phyloP scores from a whole-genome alignment of 2,329 filamentous ascomycete genomes.

The Anthostomella pinea region DNA sequence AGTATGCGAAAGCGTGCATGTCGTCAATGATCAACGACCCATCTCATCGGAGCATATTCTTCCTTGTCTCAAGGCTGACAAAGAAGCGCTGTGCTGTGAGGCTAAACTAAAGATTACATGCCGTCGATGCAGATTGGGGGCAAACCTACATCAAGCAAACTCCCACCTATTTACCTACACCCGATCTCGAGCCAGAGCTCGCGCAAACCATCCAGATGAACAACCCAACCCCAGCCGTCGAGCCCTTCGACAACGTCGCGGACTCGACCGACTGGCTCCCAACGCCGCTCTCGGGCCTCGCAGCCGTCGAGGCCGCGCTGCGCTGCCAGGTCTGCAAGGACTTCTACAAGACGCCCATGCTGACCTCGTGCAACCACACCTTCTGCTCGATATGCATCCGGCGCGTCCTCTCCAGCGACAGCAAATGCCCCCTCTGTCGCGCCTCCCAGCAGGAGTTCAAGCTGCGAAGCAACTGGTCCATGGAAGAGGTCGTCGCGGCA shows the following conservation, averaged over 20 bases:
- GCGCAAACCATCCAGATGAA: conserved; percentile 14
- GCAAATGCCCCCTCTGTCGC: conserved; percentile 85
- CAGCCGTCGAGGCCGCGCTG: conserved; percentile 75
- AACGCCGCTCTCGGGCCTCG: conserved; percentile 65
- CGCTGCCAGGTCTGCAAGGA: conserved; percentile 98
- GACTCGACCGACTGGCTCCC: conserved; percentile 84
- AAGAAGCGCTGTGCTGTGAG: no score
- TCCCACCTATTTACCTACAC: no score
- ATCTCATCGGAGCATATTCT: no score
- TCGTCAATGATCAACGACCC: no score
- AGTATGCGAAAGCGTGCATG: no score
- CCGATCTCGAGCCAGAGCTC: no score
- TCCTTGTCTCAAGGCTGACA: no score
- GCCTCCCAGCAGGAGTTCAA: conserved; percentile 77
- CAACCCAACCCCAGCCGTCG: conserved; percentile 7
- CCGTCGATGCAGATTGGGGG: no score
- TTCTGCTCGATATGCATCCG: conserved; percentile 97
- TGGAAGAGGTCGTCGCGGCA: conserved; percentile 79
- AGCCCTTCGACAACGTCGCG: conserved; percentile 46
- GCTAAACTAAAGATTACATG: no score
- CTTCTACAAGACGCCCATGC: conserved; percentile 91
- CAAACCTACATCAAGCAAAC: no score
- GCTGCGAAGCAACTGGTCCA: conserved; percentile 76
- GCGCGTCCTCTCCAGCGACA: conserved; percentile 75
- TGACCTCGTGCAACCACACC: conserved; percentile 91